Percentiles rank a stretch among this genome's conserved stretches.
Evolutionary conservation across 768 basidiomycete species (phyloP).

Genomic region (Russula ochroleuca): DNA sequence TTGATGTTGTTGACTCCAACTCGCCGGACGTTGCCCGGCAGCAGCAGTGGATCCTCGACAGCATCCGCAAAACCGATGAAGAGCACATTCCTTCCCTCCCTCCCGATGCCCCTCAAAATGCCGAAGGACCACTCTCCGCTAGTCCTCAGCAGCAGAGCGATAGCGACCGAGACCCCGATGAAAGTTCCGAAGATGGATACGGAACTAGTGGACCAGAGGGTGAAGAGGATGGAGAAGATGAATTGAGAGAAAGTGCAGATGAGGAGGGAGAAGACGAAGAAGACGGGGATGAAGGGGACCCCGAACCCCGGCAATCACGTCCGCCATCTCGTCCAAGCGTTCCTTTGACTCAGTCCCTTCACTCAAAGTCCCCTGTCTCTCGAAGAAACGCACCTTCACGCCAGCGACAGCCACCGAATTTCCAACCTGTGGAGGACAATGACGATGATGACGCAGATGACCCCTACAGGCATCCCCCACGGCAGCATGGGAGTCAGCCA

Average conservation of each 20-base stretch:
- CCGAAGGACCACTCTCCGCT: conserved; percentile 1
- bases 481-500: conserved; percentile 4
- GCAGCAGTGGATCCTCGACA: conserved; percentile 27
- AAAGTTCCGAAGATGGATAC: conserved; percentile 6
- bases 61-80: conserved; percentile 20
- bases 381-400: conserved; percentile 12
- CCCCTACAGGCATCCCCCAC: background rate
- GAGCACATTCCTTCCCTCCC: background rate
- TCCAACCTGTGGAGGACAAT: conserved; percentile 6
- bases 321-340: conserved; percentile 5
- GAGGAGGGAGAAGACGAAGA: conserved; percentile 14
- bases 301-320: conserved; percentile 15
- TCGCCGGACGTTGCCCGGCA: conserved; percentile 26
- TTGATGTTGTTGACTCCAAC: conserved; percentile 17
- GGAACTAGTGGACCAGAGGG: conserved; percentile 5
- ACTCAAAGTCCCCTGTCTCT: conserved; percentile 16
- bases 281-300: background rate
- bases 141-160: conserved; percentile 6
- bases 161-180: conserved; percentile 5
- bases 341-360: background rate
- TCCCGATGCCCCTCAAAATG: background rate
- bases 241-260: conserved; percentile 4
- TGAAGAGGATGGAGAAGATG: background rate
- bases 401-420: conserved; percentile 15
- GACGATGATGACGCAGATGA: conserved; percentile 15